These are phyloP conservation scores for Rhizopus microsporus DNA, from an alignment of 371 early-diverging fungal genomes.

Conservation along the genomic window DNA sequence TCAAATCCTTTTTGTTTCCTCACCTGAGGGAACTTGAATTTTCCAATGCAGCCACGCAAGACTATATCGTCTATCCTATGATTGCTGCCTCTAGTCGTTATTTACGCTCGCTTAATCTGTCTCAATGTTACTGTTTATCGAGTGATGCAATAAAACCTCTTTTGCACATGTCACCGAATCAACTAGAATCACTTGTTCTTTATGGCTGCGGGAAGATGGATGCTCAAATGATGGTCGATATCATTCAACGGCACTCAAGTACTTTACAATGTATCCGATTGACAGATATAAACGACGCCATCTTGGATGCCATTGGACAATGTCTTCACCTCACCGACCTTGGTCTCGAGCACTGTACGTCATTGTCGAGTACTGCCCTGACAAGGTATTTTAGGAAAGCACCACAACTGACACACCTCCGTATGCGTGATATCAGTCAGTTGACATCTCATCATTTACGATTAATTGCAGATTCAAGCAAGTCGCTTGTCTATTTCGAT, in stretches of 20 bases:
- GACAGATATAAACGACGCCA: constrained; percentile 41
- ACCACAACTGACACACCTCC: constrained; percentile 23
- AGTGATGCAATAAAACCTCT: constrained; percentile 43
- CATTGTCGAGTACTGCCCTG: constrained; percentile 26
- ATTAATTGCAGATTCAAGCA: constrained; percentile 14
- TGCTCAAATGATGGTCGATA: constrained; percentile 25
- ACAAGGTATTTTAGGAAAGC: constrained; percentile 19
- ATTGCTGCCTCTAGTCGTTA: constrained; percentile 24
- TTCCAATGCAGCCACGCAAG: constrained; percentile 47
- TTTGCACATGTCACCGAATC: constrained; percentile 22
- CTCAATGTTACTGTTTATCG: constrained; percentile 47
- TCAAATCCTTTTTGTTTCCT: constrained; percentile 38
- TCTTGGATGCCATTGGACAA: constrained; percentile 34
- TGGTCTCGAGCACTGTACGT: constrained; percentile 44
- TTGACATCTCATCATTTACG: constrained; percentile 34
- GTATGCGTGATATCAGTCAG: constrained; percentile 43
- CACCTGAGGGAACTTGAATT: constrained; percentile 38
- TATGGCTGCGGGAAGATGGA: constrained; percentile 49
- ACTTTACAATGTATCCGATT: constrained; percentile 34
- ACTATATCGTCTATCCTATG: constrained; percentile 34
- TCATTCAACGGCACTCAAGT: constrained; percentile 31
- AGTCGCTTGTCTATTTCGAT: constrained; percentile 34
- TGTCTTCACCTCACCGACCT: constrained; percentile 30
- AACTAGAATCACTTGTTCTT: constrained; percentile 33
- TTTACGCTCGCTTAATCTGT: constrained; percentile 37